Base-by-base conservation (phyloP, 495 filamentous ascomycete species). In the Neurospora tetrasperma region DNA sequence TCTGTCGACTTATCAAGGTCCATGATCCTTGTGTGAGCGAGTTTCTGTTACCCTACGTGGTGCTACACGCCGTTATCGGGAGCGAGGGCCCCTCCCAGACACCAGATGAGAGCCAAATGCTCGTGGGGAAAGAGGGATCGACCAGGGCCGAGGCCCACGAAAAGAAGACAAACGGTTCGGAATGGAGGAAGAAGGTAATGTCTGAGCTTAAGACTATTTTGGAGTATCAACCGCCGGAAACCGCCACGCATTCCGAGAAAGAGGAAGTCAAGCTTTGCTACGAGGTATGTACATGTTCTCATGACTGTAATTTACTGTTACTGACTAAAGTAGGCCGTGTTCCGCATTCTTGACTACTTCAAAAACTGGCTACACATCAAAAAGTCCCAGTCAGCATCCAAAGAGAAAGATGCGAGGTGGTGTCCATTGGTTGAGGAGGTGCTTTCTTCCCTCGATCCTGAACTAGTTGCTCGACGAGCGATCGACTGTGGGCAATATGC, bases 401-500 rank as follows among this genome's bases (percentile, higher is more conserved):
- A 79, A 41, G 74, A 82, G 23, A 81, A 81, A 74, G 78, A 83
- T 71, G 82, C 78, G 11, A 69, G 41, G 4, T 76, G 77, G 71
- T 79, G 81, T 39, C 75, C 80, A 42, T 80, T 80, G 73, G 82
- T 84, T 1, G 78, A 84, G 44, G 73, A 71, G 2, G 71, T 81
- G 16, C 79, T 98, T 38, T 82, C 85, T 20, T 85, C 85, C 23
- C 92, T 99, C 71, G 94, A 96, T 18, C 90, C 94, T 3, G 93
- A 97, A 73, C 81, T 96, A 48, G 92, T 98, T 48, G 93, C 95
- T 6, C 86, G 86, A 54, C 89, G 94, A 76, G 94, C 96, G 12
- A 86, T 97, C 20, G 93, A 97, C 76, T 98, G 96, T 81, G 92
- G 91, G 71, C 97, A 96, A 31, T 98, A 92, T 79, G 91, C 96